A percentile compares a stretch with the other conserved stretches of the same genome.
Conservation (phyloP, 169 alveolate species). For the Toxoplasma gondii region DNA sequence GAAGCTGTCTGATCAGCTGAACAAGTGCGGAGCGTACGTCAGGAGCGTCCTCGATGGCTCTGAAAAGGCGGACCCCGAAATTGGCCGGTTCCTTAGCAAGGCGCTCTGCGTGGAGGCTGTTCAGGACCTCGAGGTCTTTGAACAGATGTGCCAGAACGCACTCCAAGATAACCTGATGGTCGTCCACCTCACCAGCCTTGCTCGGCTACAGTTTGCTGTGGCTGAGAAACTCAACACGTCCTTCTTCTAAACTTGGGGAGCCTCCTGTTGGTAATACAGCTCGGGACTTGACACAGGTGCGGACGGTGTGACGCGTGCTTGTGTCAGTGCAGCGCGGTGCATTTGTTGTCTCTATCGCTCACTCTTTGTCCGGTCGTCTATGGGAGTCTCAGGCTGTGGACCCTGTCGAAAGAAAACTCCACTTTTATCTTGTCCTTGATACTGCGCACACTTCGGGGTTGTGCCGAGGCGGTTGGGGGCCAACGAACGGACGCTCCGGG, state of each 20-base stretch:
- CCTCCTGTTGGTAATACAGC: too few species aligned
- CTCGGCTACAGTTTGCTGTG: conserved; percentile 84
- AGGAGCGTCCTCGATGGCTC: conserved; percentile 54
- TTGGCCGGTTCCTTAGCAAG: conserved; percentile 84
- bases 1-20: conserved; percentile 55
- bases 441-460: too few species aligned
- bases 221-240: conserved; percentile 87
- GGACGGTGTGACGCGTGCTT: too few species aligned
- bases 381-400: too few species aligned
- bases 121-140: conserved; percentile 77
- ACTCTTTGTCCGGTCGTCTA: too few species aligned
- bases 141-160: conserved; percentile 83
- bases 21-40: conserved; percentile 48
- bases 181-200: conserved; percentile 79
- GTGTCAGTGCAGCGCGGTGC: too few species aligned
- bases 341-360: too few species aligned
- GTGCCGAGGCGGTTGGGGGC: too few species aligned
- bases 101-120: conserved; percentile 80
- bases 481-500: too few species aligned
- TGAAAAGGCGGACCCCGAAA: conserved; percentile 75
- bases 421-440: too few species aligned
- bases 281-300: too few species aligned
- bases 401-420: too few species aligned
- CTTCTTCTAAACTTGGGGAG: conserved; percentile 53
- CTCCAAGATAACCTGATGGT: conserved; percentile 87